phyloP scores from a whole-genome alignment of 257 asterid species.

The Fraxinus excelsior region DNA sequence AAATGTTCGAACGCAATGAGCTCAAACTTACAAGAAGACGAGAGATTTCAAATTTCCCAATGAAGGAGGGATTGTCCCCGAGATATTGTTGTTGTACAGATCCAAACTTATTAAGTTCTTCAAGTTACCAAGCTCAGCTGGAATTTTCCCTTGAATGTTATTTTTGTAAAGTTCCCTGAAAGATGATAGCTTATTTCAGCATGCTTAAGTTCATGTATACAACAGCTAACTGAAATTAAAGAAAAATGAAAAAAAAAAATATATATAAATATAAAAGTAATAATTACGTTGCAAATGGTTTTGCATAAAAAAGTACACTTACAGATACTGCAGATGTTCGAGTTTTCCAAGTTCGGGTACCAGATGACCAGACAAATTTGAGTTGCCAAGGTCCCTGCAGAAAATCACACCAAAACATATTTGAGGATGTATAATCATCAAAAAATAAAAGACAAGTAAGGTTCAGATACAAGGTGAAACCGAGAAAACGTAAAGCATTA shows the following conservation, averaged over 20 bases:
- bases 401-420: neutral
- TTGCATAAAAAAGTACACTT: constrained; percentile 38
- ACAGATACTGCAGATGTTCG: constrained; percentile 48
- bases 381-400: constrained; percentile 43
- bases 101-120: constrained; percentile 81
- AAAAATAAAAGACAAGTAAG: neutral
- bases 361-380: constrained; percentile 40
- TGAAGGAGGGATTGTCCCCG: constrained; percentile 66
- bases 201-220: neutral
- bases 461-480: neutral
- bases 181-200: constrained; percentile 8
- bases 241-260: too few species aligned
- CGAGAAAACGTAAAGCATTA: neutral
- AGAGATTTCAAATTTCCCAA: constrained; percentile 70
- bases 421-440: neutral
- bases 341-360: constrained; percentile 46
- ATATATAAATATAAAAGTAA: neutral
- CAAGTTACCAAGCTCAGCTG: constrained; percentile 70
- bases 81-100: constrained; percentile 72
- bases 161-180: constrained; percentile 87
- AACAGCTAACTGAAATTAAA: neutral
- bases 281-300: constrained; percentile 14
- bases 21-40: constrained; percentile 66
- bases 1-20: neutral
- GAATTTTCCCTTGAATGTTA: constrained; percentile 69